Conservation (phyloP, 495 filamentous ascomycete species). For the Chaetomium fimeti region DNA sequence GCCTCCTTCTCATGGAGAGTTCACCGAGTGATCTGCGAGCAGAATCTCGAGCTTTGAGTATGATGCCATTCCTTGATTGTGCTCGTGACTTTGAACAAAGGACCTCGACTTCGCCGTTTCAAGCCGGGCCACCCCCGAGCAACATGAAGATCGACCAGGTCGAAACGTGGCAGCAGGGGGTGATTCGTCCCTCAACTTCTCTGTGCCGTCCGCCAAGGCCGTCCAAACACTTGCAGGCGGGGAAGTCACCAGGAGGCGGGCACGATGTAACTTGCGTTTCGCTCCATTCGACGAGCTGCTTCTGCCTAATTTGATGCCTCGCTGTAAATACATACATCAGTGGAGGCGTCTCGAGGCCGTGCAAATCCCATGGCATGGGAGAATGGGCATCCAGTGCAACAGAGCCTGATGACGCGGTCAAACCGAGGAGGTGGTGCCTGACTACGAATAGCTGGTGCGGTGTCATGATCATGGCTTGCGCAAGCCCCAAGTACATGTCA, state of each 20-base stretch:
- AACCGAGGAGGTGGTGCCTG: too few species aligned
- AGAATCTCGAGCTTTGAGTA: not conserved
- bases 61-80: not conserved
- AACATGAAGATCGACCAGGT: not conserved
- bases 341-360: too few species aligned
- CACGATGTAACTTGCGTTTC: constrained; percentile 8
- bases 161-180: constrained; percentile 16
- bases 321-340: too few species aligned
- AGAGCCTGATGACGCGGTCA: too few species aligned
- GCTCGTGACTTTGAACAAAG: not conserved
- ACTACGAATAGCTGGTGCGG: too few species aligned
- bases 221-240: not conserved
- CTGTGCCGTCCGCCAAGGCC: constrained; percentile 1
- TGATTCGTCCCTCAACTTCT: not conserved
- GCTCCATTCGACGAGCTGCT: not conserved
- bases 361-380: too few species aligned
- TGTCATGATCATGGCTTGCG: too few species aligned
- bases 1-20: not conserved
- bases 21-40: not conserved
- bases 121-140: too few species aligned
- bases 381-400: too few species aligned
- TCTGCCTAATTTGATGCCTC: not conserved
- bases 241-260: not conserved
- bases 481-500: too few species aligned
- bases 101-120: too few species aligned